These are phyloP conservation scores for Nissolia schottii DNA, from an alignment of 306 rosid species.

Conservation along the genomic window DNA sequence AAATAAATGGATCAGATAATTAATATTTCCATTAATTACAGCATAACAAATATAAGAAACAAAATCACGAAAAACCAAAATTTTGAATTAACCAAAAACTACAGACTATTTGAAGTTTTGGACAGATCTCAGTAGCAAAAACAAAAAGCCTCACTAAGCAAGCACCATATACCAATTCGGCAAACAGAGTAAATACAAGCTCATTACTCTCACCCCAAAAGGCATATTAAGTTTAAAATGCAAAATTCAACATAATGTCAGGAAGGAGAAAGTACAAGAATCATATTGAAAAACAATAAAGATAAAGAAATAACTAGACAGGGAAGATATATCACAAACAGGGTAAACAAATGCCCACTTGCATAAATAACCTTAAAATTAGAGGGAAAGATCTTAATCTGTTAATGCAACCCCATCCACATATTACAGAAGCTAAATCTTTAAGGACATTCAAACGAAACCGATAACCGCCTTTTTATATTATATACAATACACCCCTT, in stretches of 20 bases:
- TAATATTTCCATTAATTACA: not conserved
- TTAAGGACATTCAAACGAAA: not conserved
- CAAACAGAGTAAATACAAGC: not conserved
- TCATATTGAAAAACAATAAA: not conserved
- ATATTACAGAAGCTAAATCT: not conserved
- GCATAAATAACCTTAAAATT: not conserved
- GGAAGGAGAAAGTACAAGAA: slow-evolving; percentile 3
- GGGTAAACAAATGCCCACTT: not conserved
- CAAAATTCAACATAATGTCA: not conserved
- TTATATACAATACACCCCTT: not conserved
- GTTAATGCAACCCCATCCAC: not conserved
- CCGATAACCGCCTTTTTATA: not conserved
- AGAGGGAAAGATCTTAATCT: not conserved
- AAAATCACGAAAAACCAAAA: not conserved
- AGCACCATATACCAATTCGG: not conserved
- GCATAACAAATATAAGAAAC: not conserved
- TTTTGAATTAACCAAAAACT: not conserved
- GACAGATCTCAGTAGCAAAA: not conserved
- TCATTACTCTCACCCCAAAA: not conserved
- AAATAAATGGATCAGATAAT: not conserved
- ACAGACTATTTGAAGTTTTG: not conserved
- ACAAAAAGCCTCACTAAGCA: not conserved
- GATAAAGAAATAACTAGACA: not conserved
- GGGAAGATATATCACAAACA: not conserved
- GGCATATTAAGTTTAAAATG: not conserved